Conservation (phyloP, 2,329 filamentous ascomycete genomes). For the Raffaelea ambrosiae region DNA sequence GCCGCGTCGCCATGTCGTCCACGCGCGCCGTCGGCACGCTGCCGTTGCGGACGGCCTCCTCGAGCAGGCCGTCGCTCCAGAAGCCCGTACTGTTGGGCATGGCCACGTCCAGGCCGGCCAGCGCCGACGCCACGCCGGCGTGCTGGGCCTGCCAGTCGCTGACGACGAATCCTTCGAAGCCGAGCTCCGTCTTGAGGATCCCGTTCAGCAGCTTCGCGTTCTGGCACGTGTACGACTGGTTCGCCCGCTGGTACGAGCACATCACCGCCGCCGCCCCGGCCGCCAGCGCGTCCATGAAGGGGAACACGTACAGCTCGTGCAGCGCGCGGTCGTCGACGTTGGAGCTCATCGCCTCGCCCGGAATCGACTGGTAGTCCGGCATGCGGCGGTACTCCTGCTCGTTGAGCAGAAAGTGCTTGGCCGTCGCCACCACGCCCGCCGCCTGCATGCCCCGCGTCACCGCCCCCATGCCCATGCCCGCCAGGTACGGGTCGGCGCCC, state of each 20-base stretch:
- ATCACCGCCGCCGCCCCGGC: conserved; percentile 52
- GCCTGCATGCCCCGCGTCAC: conserved; percentile 21
- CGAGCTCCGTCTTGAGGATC: conserved; percentile 54
- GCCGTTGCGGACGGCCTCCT: conserved; percentile 64
- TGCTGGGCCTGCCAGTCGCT: conserved; percentile 64
- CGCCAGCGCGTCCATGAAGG: conserved; percentile 52
- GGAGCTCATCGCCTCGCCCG: conserved; percentile 44
- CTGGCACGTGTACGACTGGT: conserved; percentile 64
- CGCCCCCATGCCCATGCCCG: conserved; percentile 19
- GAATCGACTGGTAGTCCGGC: conserved; percentile 25
- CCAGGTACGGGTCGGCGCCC: conserved; percentile 23
- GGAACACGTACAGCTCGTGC: conserved; percentile 59
- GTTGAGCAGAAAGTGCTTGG: conserved; percentile 54
- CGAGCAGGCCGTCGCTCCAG: conserved; percentile 42
- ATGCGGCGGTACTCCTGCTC: conserved; percentile 47
- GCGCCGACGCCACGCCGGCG: conserved; percentile 43
- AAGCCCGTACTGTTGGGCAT: conserved; percentile 48
- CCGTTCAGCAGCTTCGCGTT: conserved; percentile 63
- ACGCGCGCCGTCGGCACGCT: conserved; percentile 62
- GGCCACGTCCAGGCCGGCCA: conserved; percentile 60
- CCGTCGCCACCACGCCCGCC: conserved; percentile 65
- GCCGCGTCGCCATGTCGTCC: conserved; percentile 50
- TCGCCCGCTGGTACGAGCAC: conserved; percentile 65
- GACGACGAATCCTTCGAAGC: conserved; percentile 61
- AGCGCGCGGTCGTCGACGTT: conserved; percentile 59